Evolutionary conservation across 148 eudicot species (phyloP).

Genomic region (Fagopyrum tataricum): DNA sequence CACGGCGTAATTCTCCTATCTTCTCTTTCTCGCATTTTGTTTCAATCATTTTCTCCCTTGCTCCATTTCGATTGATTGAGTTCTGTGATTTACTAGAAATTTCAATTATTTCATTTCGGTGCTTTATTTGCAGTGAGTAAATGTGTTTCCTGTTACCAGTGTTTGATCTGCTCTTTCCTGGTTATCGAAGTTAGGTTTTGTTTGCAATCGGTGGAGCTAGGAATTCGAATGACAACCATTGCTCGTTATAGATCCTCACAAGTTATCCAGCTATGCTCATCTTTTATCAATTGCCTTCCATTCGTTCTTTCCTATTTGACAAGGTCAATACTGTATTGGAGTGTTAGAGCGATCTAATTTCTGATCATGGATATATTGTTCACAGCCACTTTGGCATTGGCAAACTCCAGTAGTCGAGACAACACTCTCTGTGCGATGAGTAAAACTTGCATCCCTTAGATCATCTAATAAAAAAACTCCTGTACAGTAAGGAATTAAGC

Average conservation of each 20-base stretch:
- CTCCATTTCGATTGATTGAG: neutral
- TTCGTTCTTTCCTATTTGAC: neutral
- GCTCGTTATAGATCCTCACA: neutral
- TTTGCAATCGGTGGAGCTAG: neutral
- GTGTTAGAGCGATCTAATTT: neutral
- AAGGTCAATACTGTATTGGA: neutral
- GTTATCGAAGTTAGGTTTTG: neutral
- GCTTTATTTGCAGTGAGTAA: neutral
- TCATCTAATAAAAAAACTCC: too few species aligned
- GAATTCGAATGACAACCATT: neutral
- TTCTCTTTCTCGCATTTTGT: constrained; percentile 8
- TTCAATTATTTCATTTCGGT: neutral
- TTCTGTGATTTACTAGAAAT: neutral
- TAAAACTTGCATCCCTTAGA: too few species aligned
- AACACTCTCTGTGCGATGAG: too few species aligned
- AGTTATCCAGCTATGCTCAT: neutral
- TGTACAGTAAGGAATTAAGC: too few species aligned
- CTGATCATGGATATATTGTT: neutral
- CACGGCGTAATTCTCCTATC: constrained; percentile 42
- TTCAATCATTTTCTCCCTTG: neutral
- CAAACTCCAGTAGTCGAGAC: too few species aligned
- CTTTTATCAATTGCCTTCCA: neutral
- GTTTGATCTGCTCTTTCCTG: neutral
- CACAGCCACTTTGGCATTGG: neutral
- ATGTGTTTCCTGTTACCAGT: neutral